These are phyloP conservation scores for Macroventuria anomochaeta DNA, from an alignment of 2,329 filamentous ascomycete genomes.

Conservation along the genomic window DNA sequence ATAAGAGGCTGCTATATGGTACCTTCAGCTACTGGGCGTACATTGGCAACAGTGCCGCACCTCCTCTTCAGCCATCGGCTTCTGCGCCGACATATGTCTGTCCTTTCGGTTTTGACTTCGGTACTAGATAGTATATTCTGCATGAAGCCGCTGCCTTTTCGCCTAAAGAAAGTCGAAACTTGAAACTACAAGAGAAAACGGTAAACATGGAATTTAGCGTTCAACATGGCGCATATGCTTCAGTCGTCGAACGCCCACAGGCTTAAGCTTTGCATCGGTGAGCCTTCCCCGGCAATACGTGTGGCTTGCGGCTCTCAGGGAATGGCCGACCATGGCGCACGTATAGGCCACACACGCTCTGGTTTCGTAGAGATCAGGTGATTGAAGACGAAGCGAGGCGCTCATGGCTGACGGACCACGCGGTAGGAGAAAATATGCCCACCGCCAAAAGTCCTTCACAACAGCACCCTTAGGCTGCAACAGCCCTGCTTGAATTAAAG, in stretches of 20 bases:
- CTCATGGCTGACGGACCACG: conserved; percentile 3
- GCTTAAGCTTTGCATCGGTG: conserved; percentile 5
- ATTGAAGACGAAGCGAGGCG: not conserved
- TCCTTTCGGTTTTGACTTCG: not conserved
- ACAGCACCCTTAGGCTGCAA: too few species aligned
- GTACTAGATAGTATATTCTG: not conserved
- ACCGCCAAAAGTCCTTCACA: too few species aligned
- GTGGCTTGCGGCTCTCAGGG: conserved; percentile 1
- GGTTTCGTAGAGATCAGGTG: conserved; percentile 1
- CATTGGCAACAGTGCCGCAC: not conserved
- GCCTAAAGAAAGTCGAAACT: not conserved
- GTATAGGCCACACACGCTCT: not conserved
- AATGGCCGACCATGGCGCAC: conserved; percentile 3
- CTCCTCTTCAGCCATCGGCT: not conserved
- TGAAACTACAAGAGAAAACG: not conserved
- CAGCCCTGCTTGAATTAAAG: too few species aligned
- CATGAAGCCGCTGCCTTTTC: not conserved
- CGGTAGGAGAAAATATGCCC: too few species aligned
- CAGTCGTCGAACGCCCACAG: conserved; percentile 2
- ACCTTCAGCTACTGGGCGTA: not conserved
- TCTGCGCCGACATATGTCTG: not conserved
- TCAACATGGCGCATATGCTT: not conserved
- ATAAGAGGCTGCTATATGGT: not conserved
- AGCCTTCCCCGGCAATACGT: not conserved
- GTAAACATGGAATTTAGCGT: not conserved